These are phyloP conservation scores for Mortierella sp. DNA, from an alignment of 371 early-diverging fungal species.

Conservation along the genomic window DNA sequence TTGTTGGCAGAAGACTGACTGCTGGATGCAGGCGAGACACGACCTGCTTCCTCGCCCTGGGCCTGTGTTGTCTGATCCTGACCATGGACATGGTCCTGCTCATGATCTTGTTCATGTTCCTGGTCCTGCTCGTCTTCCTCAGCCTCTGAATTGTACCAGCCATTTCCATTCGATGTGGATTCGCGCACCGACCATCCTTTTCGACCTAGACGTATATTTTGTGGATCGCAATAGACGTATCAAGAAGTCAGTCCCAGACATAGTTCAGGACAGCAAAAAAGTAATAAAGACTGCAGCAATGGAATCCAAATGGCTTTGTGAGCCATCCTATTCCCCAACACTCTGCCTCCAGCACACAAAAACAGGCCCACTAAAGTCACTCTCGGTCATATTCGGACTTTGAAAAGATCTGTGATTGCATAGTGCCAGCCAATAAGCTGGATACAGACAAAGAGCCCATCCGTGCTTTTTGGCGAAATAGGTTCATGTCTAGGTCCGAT, in stretches of 20 bases:
- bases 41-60: conserved; percentile 1
- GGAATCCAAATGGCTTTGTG: too few species aligned
- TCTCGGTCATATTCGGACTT: too few species aligned
- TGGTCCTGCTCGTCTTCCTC: conserved; percentile 51
- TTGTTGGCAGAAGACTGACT: conserved; percentile 39
- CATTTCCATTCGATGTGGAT: conserved; percentile 52
- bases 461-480: too few species aligned
- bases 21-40: conserved; percentile 45
- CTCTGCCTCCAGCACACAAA: too few species aligned
- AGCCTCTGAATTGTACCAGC: conserved; percentile 52
- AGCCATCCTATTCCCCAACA: too few species aligned
- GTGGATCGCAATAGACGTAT: background rate
- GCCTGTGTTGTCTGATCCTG: conserved; percentile 5
- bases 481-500: too few species aligned
- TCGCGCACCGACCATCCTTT: conserved; percentile 51
- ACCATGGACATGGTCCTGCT: background rate
- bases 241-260: background rate
- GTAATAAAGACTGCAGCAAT: too few species aligned
- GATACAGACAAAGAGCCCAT: too few species aligned
- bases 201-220: conserved; percentile 16
- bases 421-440: too few species aligned
- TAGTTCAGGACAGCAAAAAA: too few species aligned
- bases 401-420: too few species aligned
- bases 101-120: conserved; percentile 37
- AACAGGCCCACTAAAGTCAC: too few species aligned